Base-by-base conservation (phyloP, 495 filamentous ascomycete species). In the Daldinia concentrica region DNA sequence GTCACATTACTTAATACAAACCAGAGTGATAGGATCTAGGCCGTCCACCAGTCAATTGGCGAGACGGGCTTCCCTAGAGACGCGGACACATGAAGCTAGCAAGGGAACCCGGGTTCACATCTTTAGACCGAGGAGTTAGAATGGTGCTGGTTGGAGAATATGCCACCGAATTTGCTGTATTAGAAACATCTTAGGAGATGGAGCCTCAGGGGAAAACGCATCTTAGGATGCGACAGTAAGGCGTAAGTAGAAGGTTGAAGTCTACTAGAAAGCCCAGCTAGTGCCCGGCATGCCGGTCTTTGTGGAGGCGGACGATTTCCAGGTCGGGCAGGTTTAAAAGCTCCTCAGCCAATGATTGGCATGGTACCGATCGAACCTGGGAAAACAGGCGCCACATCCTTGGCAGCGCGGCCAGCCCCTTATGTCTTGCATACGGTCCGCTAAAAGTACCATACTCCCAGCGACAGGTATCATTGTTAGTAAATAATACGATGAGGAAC, bases 331-430 rank as follows among this genome's bases (percentile, higher is more conserved):
- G 50, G 58, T 58, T 68, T 52, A 24, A 34, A 68, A 45, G 48
- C 64, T 54, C 61, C 73, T 60, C 62, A 71, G 73, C 76, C 76
- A 77, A 77, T 77, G 3, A 45, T 73, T 66, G 63, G 71, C 63
- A 66, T 66, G 65, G 58, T 51, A 51, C 62, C 43, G 32, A 52
- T 52, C 61, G 39, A 71, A 74, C 22, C 73, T 77, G 75, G 72
- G 68, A 58, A 69, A 57, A 45, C 43, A 55, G 32, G 54, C 68
- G 75, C 70, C 73, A 74, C 75, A 63, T 62, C 66, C 73, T 75
- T 77, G 73, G 75, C 75, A 66, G 32, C 27, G 6, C 30, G 41
- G 7, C 66, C 58, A 70, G 70, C 70, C 65, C 62, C 66, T 62
- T 41, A 48, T 58, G 43, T 24, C 51, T 58, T 51, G 36, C 57